Evolutionary conservation across 805 yeast genomes (phyloP), one percentile per base, ranked within the genome.

Genomic region (Candida succiphila): DNA sequence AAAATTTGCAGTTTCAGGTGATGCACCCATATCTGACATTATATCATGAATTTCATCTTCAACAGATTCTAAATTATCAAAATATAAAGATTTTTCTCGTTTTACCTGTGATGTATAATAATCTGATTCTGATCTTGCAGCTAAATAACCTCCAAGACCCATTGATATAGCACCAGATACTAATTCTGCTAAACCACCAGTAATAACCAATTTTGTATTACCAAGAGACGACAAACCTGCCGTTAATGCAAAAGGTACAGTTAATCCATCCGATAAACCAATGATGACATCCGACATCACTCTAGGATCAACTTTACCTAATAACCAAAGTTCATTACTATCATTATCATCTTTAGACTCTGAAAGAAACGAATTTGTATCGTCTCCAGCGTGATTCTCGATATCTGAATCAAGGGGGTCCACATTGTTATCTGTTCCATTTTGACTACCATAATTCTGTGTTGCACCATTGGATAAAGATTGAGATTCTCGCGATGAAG

Each of bases 161-260:
- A 89, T 89, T 20, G 95, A 82, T 34, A 89, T 88, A 29, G 97
- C 94, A 31, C 98, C 98, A 5, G 95, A 83, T 4, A 89, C 94
- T 45, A 89, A 73, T 63, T 89, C 98, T 8, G 97, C 97, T 71
- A 89, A 74, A 17, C 97, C 98, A 67, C 97, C 98, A 19, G 97
- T 87, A 40, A 89, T 87, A 33, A 89, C 98, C 42, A 89, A 70
- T 54, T 74, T 81, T 14, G 95, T 65, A 55, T 85, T 83, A 34
- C 98, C 98, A 34, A 89, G 69, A 1, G 94, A 79, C 1, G 95
- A 81, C 36, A 89, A 69, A 31, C 97, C 98, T 0, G 98, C 97
- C 2, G 97, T 92, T 45, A 92, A 69, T 2, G 98, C 98, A 67
- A 89, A 89, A n/a, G 98, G 98, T 27, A 89, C 98, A 0, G 97